These are phyloP conservation scores for Ustilago crameri DNA, from an alignment of 1,284 basidiomycete species.

Conservation along the genomic window DNA sequence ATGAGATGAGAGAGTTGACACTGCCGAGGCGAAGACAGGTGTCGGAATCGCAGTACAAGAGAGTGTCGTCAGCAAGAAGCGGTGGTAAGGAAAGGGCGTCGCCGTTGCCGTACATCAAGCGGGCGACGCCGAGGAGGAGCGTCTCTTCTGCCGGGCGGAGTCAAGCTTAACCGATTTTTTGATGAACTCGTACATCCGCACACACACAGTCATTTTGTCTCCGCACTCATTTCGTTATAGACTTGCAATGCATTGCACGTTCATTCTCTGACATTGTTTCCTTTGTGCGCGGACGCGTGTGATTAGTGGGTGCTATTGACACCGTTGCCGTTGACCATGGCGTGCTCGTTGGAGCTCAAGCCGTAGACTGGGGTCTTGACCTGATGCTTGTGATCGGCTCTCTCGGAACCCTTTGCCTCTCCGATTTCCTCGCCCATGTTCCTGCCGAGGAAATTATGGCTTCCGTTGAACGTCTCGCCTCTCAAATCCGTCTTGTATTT, in stretches of 20 bases:
- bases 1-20: background rate
- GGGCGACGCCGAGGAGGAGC: slow-evolving; percentile 16
- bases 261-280: too few species aligned
- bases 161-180: too few species aligned
- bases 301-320: slow-evolving; percentile 11
- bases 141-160: background rate
- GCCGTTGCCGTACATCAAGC: slow-evolving; percentile 30
- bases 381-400: slow-evolving; percentile 22
- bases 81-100: slow-evolving; percentile 1
- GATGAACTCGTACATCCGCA: too few species aligned
- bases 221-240: too few species aligned
- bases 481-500: slow-evolving; percentile 48
- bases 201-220: background rate
- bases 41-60: background rate
- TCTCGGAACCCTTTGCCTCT: slow-evolving; percentile 5
- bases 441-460: slow-evolving; percentile 50
- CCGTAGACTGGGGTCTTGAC: slow-evolving; percentile 26
- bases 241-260: too few species aligned
- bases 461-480: slow-evolving; percentile 44
- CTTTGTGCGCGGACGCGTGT: too few species aligned
- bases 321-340: slow-evolving; percentile 14
- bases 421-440: slow-evolving; percentile 20
- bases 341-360: slow-evolving; percentile 16
- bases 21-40: background rate
- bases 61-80: background rate